Conservation (phyloP, 371 early-diverging fungal genomes). For the Mortierella sp. region DNA sequence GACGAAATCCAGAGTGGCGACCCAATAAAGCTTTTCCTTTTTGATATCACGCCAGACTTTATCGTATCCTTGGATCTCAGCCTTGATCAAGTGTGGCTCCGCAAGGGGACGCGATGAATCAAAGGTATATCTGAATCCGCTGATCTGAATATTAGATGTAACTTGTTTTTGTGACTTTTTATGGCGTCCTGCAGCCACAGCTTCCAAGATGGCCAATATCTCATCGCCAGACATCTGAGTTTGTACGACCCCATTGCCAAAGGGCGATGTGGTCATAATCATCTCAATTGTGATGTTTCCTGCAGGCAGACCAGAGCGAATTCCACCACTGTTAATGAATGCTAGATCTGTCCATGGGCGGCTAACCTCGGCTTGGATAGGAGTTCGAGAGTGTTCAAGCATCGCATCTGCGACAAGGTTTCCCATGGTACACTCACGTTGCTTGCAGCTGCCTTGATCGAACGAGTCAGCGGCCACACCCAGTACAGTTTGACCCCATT, state of each 20-base stretch:
- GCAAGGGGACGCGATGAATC: conserved; percentile 29
- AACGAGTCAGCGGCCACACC: conserved; percentile 59
- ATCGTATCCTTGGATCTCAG: conserved; percentile 26
- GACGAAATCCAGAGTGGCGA: conserved; percentile 69
- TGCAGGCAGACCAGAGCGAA: conserved; percentile 63
- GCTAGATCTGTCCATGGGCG: conserved; percentile 54
- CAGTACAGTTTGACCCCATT: conserved; percentile 59
- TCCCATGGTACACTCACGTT: conserved; percentile 67
- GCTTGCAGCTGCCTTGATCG: conserved; percentile 57
- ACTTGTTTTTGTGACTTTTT: conserved; percentile 43
- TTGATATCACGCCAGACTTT: conserved; percentile 28
- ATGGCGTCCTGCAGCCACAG: conserved; percentile 37
- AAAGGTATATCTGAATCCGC: conserved; percentile 41
- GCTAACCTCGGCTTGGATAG: conserved; percentile 3
- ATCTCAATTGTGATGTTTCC: conserved; percentile 67
- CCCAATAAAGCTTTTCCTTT: conserved; percentile 56
- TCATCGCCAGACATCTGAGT: conserved; percentile 62
- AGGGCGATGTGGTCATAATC: conserved; percentile 69
- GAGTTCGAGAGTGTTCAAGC: conserved; percentile 45
- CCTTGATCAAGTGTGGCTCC: conserved; percentile 25
- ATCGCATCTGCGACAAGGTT: conserved; percentile 71
- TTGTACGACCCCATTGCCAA: conserved; percentile 63
- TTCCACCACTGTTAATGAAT: conserved; percentile 70
- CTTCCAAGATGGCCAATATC: conserved; percentile 60
- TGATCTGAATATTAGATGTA: conserved; percentile 59